Conservation (phyloP, 306 rosid genomes). For the Cercis canadensis region DNA sequence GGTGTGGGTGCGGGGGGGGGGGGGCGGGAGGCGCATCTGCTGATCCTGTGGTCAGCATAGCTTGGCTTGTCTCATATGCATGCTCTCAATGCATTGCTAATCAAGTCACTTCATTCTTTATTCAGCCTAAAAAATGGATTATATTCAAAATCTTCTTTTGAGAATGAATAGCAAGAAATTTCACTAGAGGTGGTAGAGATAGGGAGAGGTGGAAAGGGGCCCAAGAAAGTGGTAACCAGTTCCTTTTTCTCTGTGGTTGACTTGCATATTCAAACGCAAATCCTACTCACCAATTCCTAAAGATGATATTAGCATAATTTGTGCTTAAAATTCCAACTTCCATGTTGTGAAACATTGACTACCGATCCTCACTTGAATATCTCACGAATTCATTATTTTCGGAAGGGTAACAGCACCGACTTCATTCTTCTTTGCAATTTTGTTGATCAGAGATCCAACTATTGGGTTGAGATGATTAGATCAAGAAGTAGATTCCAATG, state of each 20-base stretch:
- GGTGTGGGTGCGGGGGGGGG: not conserved
- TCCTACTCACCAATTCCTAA: not conserved
- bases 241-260: not conserved
- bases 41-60: not conserved
- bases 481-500: not conserved
- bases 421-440: conserved; percentile 5
- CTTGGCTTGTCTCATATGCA: not conserved
- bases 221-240: not conserved
- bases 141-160: conserved; percentile 23
- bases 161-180: conserved; percentile 1
- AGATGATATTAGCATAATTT: not conserved
- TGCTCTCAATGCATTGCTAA: not conserved
- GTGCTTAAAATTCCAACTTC: conserved; percentile 6
- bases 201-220: not conserved
- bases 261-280: not conserved
- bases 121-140: not conserved
- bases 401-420: not conserved
- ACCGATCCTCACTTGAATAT: not conserved
- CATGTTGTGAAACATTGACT: not conserved
- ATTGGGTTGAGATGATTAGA: conserved; percentile 15
- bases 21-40: not conserved
- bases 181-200: not conserved
- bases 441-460: not conserved
- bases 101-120: not conserved
- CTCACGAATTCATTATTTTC: conserved; percentile 13